Conservation (phyloP, 2,329 filamentous ascomycete species). For the Chlorencoelia australis region DNA sequence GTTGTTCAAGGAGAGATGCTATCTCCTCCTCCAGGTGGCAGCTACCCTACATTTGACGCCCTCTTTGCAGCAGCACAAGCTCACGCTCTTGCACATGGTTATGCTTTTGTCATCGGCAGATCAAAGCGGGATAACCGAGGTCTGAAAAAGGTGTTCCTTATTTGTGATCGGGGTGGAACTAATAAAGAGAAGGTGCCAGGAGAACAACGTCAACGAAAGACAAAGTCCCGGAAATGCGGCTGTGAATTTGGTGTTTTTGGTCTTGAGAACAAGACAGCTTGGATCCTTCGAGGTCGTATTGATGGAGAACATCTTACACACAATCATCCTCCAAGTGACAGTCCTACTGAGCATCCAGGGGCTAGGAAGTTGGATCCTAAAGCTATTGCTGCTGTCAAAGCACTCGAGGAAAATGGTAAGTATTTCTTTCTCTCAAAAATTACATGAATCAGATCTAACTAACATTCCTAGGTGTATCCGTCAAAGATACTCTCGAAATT, state of each 20-base stretch:
- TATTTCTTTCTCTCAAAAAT: conserved; percentile 11
- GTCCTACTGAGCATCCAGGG: conserved; percentile 55
- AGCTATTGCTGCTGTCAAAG: conserved; percentile 57
- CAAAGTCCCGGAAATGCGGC: conserved; percentile 58
- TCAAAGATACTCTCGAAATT: conserved; percentile 56
- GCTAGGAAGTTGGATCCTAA: conserved; percentile 56
- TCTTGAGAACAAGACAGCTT: conserved; percentile 56
- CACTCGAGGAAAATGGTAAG: conserved; percentile 55
- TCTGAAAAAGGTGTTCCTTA: conserved; percentile 57
- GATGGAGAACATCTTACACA: conserved; percentile 47
- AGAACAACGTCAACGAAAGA: conserved; percentile 43
- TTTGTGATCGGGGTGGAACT: conserved; percentile 57
- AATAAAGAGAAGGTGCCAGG: conserved; percentile 38
- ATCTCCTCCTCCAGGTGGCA: conserved; percentile 46
- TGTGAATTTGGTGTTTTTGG: conserved; percentile 63
- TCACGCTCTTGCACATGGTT: conserved; percentile 58
- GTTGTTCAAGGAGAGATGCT: conserved; percentile 24
- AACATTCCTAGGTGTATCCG: conserved; percentile 46
- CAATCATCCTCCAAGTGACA: conserved; percentile 58
- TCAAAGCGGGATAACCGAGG: conserved; percentile 56
- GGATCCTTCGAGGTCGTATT: conserved; percentile 55
- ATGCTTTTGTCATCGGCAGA: conserved; percentile 57
- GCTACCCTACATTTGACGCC: conserved; percentile 53
- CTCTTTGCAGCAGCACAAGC: conserved; percentile 53
- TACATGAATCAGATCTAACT: conserved; percentile 16